A percentile compares a stretch with the other conserved stretches of the same genome.
Evolutionary conservation across 768 basidiomycete genomes (phyloP).

Genomic region (Scleroderma citrinum): DNA sequence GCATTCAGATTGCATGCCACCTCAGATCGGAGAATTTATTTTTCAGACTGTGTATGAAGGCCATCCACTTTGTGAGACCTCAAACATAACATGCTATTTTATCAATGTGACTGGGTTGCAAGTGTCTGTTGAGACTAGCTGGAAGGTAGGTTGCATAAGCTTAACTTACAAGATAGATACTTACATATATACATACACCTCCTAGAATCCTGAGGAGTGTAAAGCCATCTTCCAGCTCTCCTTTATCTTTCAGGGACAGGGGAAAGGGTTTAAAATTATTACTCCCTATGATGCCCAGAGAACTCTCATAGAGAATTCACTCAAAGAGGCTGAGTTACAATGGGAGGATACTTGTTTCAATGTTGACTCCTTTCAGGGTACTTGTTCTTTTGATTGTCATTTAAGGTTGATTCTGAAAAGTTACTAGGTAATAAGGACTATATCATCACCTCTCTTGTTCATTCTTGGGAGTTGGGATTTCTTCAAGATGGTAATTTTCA

Average conservation of each 20-base stretch:
- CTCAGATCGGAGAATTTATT: constrained; percentile 69
- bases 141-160: constrained; percentile 26
- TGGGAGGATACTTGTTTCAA: constrained; percentile 73
- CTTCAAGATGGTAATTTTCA: constrained; percentile 70
- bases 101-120: constrained; percentile 48
- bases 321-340: constrained; percentile 43
- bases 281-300: constrained; percentile 81
- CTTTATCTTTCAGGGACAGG: constrained; percentile 44
- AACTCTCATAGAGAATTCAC: constrained; percentile 45
- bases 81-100: constrained; percentile 53
- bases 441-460: constrained; percentile 67
- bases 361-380: constrained; percentile 80
- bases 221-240: constrained; percentile 54
- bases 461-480: constrained; percentile 62
- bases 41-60: constrained; percentile 60
- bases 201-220: constrained; percentile 58
- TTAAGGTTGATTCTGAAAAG: constrained; percentile 1
- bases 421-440: constrained; percentile 74
- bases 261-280: constrained; percentile 56
- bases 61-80: constrained; percentile 41
- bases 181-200: no score
- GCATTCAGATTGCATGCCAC: constrained; percentile 72
- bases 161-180: no score
- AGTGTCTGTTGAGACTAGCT: constrained; percentile 30
- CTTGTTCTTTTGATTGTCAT: constrained; percentile 1